Percentiles rank a stretch among this genome's conserved stretches.
phyloP scores from a whole-genome alignment of 2,329 filamentous ascomycete species.

The Colletotrichum horii region DNA sequence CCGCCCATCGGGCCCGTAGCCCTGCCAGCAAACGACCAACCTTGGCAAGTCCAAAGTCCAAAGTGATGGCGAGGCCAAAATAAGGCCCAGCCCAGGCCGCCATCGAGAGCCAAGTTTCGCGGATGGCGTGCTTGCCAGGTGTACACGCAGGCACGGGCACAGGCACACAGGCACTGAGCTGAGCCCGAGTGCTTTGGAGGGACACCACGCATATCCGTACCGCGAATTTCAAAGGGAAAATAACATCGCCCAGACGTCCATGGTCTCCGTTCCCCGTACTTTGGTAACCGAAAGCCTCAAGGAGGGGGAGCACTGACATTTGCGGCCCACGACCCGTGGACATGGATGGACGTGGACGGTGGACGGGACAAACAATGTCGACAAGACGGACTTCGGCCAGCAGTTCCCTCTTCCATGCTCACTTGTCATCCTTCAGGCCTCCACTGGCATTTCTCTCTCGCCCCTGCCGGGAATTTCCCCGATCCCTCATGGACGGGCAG shows the following conservation, averaged over 20 bases:
- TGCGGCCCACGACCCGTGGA: neutral
- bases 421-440: neutral
- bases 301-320: neutral
- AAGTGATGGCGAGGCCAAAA: neutral
- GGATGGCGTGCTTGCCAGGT: slow-evolving; percentile 7
- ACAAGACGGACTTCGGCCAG: slow-evolving; percentile 9
- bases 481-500: neutral
- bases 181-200: neutral
- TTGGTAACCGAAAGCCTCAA: neutral
- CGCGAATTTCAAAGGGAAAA: neutral
- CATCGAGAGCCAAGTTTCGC: slow-evolving; percentile 1
- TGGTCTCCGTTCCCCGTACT: neutral
- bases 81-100: neutral
- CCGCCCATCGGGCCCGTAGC: neutral
- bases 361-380: neutral
- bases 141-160: neutral
- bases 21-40: neutral
- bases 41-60: neutral
- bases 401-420: neutral
- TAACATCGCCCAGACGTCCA: neutral
- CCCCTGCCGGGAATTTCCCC: neutral
- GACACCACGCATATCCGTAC: neutral
- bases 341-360: neutral
- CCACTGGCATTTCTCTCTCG: neutral
- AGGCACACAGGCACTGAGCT: neutral